phyloP scores from a whole-genome alignment of 31 red algal species.

The Asparagopsis taxiformis region DNA sequence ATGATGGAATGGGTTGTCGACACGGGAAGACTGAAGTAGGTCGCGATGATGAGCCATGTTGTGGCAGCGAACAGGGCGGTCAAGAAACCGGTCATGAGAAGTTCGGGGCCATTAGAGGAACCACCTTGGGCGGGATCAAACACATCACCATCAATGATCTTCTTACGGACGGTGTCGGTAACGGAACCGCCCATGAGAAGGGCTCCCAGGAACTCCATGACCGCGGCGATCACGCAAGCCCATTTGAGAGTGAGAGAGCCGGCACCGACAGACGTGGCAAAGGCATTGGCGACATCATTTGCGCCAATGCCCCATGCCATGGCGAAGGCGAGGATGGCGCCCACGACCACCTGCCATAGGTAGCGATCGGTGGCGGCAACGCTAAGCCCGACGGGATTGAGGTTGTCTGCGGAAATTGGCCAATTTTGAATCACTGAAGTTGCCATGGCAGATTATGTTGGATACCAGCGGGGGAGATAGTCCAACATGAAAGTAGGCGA shows the following conservation, averaged over 20 bases:
- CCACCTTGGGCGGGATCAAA: slow-evolving; percentile 41
- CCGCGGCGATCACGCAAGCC: slow-evolving; percentile 52
- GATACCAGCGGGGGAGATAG: too few species aligned
- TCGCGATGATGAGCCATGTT: slow-evolving; percentile 67
- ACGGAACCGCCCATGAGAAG: slow-evolving; percentile 46
- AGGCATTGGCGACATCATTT: slow-evolving; percentile 75
- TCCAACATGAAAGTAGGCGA: too few species aligned
- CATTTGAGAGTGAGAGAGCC: slow-evolving; percentile 39
- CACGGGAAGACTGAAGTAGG: slow-evolving; percentile 72
- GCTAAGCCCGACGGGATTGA: too few species aligned
- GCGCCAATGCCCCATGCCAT: slow-evolving; percentile 82
- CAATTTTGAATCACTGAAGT: too few species aligned
- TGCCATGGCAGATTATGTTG: too few species aligned
- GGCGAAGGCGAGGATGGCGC: slow-evolving; percentile 52
- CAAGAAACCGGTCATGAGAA: slow-evolving; percentile 81
- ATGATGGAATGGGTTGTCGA: slow-evolving; percentile 88
- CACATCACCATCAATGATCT: slow-evolving; percentile 49
- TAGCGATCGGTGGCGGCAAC: too few species aligned
- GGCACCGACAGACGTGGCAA: slow-evolving; percentile 66
- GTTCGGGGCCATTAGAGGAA: slow-evolving; percentile 57
- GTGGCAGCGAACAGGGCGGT: slow-evolving; percentile 64
- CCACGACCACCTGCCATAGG: slow-evolving; percentile 51
- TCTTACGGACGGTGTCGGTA: slow-evolving; percentile 55
- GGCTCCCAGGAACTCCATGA: slow-evolving; percentile 61
- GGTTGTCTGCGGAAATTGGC: too few species aligned